Conservation (phyloP, 768 basidiomycete genomes). For the Boletus coccyginus region DNA sequence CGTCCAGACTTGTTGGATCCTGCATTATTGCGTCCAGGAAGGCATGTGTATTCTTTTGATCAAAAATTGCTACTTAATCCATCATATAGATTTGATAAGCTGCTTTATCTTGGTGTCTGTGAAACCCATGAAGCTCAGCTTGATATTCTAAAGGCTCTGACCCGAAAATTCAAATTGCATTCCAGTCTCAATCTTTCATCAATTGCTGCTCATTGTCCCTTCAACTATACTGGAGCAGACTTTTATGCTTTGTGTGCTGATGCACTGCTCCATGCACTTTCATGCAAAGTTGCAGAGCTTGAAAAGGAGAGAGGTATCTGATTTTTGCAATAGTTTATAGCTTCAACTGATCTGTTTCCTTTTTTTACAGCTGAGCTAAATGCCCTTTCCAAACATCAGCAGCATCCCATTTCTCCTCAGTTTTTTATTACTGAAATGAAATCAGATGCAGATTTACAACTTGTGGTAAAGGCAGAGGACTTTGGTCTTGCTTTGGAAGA, state of each 20-base stretch:
- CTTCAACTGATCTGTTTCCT: background rate
- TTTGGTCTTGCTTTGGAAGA: slow-evolving; percentile 71
- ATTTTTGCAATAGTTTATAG: background rate
- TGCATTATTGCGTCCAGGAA: slow-evolving; percentile 83
- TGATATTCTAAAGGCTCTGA: slow-evolving; percentile 85
- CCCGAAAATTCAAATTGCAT: slow-evolving; percentile 86
- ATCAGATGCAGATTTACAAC: slow-evolving; percentile 59
- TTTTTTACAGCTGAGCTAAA: slow-evolving; percentile 41
- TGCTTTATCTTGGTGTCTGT: slow-evolving; percentile 95
- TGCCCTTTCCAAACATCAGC: slow-evolving; percentile 36
- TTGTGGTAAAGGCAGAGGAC: slow-evolving; percentile 73
- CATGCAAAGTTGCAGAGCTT: slow-evolving; percentile 75
- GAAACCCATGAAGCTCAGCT: slow-evolving; percentile 81
- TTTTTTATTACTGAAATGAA: slow-evolving; percentile 90
- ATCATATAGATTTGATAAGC: slow-evolving; percentile 81
- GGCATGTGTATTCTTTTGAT: slow-evolving; percentile 43
- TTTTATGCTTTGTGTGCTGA: slow-evolving; percentile 98
- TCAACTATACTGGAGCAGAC: slow-evolving; percentile 96
- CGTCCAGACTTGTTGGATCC: slow-evolving; percentile 90
- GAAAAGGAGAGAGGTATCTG: slow-evolving; percentile 67
- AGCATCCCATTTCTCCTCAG: slow-evolving; percentile 77
- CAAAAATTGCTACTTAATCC: background rate
- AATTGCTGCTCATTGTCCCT: slow-evolving; percentile 75
- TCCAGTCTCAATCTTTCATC: slow-evolving; percentile 56
- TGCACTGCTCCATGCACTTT: slow-evolving; percentile 94